Percentiles rank a stretch among this genome's conserved stretches.
Evolutionary conservation across 345 rosid genomes (phyloP).

Genomic region (Sisymbrium altissimum): DNA sequence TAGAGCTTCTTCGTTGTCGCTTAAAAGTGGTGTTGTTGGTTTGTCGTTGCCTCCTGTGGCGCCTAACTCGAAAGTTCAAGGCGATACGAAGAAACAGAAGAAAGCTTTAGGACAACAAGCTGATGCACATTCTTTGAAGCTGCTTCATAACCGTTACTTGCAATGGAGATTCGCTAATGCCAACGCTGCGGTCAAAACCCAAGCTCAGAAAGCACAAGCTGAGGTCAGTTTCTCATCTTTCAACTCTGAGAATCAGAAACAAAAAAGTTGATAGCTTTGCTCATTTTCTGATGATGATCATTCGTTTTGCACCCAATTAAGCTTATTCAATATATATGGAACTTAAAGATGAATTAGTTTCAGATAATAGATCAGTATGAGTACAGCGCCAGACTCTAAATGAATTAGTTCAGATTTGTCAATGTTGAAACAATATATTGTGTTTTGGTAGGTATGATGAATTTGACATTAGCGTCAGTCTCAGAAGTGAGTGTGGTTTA

Average conservation of each 20-base stretch:
- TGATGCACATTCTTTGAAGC: constrained; percentile 54
- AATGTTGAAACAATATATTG: not conserved
- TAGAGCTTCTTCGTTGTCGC: constrained; percentile 12
- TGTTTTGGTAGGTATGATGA: not conserved
- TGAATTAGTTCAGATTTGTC: not conserved
- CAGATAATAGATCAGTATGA: too few relatives aligned
- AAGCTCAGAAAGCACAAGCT: constrained; percentile 56
- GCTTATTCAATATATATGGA: too few relatives aligned
- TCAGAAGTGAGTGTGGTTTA: not conserved
- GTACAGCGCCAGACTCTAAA: too few relatives aligned
- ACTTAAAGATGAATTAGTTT: too few relatives aligned
- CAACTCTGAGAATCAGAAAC: not conserved
- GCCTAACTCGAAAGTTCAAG: constrained; percentile 35
- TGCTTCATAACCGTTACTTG: constrained; percentile 69
- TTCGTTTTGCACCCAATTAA: not conserved
- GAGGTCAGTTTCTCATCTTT: constrained; percentile 48
- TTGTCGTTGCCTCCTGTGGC: constrained; percentile 58
- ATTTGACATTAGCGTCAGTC: not conserved
- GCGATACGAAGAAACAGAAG: constrained; percentile 44
- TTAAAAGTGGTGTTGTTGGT: constrained; percentile 43
- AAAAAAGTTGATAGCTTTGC: not conserved
- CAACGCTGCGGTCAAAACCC: constrained; percentile 50
- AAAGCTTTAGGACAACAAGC: constrained; percentile 52
- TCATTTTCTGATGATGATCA: too few relatives aligned
- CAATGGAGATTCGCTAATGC: constrained; percentile 93